phyloP scores from a whole-genome alignment of 2,329 filamentous ascomycete genomes.

The Coleophoma cylindrospora region DNA sequence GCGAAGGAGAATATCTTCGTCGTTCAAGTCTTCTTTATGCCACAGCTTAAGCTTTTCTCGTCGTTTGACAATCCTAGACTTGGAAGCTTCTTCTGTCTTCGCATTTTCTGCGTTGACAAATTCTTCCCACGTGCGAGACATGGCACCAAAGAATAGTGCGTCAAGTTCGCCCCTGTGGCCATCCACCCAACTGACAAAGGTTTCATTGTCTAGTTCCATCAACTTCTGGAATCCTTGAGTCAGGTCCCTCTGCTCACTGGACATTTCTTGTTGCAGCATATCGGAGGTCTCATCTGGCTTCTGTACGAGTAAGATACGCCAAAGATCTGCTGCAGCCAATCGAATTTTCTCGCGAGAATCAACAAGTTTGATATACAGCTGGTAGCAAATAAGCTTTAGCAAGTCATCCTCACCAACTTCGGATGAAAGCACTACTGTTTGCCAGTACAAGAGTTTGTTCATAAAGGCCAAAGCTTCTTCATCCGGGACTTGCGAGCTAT shows the following conservation, averaged over 20 bases:
- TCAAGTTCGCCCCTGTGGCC: slow-evolving; percentile 75
- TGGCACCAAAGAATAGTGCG: slow-evolving; percentile 71
- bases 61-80: slow-evolving; percentile 64
- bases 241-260: slow-evolving; percentile 65
- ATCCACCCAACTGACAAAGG: slow-evolving; percentile 86
- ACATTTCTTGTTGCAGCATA: slow-evolving; percentile 68
- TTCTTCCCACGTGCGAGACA: slow-evolving; percentile 81
- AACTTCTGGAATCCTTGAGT: slow-evolving; percentile 76
- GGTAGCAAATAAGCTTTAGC: slow-evolving; percentile 83
- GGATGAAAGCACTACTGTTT: slow-evolving; percentile 78
- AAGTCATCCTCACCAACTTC: slow-evolving; percentile 76
- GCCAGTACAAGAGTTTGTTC: slow-evolving; percentile 90
- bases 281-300: slow-evolving; percentile 77
- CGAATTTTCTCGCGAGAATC: slow-evolving; percentile 64
- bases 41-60: slow-evolving; percentile 79
- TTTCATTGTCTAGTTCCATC: slow-evolving; percentile 81
- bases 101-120: slow-evolving; percentile 82
- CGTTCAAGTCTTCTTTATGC: slow-evolving; percentile 63
- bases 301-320: slow-evolving; percentile 90
- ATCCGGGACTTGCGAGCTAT: slow-evolving; percentile 57
- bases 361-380: slow-evolving; percentile 85
- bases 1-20: slow-evolving; percentile 68
- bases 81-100: slow-evolving; percentile 71
- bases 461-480: slow-evolving; percentile 66
- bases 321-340: slow-evolving; percentile 73